Evolutionary conservation across 2,329 filamentous ascomycete genomes (phyloP).

Genomic region (Colletotrichum cuscutae): DNA sequence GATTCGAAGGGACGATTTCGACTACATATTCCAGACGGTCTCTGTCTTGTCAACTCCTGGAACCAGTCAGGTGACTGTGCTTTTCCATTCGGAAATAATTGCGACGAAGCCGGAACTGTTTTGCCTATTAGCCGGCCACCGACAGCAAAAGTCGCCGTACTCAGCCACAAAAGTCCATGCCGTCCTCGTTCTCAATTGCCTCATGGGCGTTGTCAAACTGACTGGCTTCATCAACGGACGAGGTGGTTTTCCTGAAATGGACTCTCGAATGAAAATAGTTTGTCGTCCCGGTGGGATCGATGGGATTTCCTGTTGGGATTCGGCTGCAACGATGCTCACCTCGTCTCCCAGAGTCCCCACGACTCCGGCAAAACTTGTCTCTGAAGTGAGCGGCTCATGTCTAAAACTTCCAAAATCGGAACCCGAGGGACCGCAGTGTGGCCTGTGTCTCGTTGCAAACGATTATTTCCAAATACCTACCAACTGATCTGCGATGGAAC

Average conservation of each 20-base stretch:
- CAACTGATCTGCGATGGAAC: conserved; percentile 9
- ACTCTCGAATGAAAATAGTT: neutral
- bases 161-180: neutral
- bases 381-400: neutral
- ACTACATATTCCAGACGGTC: neutral
- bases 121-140: neutral
- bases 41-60: neutral
- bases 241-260: conserved; percentile 4
- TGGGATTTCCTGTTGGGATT: neutral
- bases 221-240: conserved; percentile 5
- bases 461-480: conserved; percentile 1
- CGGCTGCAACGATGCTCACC: conserved; percentile 6
- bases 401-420: neutral
- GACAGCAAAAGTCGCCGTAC: conserved; percentile 3
- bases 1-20: neutral
- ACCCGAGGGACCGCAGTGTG: conserved; percentile 1
- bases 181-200: neutral
- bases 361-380: conserved; percentile 18
- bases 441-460: conserved; percentile 15
- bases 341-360: neutral
- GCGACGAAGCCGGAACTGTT: neutral
- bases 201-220: neutral
- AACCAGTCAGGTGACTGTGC: neutral
- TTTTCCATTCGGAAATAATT: conserved; percentile 15
- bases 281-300: neutral